Conservation (phyloP, 1,139 yeast genomes). For the Pichia sp. region DNA sequence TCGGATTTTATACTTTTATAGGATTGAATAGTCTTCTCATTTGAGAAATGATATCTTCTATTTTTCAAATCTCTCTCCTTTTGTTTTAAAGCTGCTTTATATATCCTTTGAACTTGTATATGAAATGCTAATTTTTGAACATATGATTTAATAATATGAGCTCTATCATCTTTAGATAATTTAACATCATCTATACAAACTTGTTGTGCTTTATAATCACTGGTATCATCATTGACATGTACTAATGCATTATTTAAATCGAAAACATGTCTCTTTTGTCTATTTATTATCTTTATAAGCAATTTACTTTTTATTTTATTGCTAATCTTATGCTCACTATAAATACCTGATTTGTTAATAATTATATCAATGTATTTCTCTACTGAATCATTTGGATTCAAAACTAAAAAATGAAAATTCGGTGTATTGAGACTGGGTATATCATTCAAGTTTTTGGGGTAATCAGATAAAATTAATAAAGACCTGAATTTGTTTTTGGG, state of each 20-base stretch:
- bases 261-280: constrained; percentile 20
- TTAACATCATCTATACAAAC: background rate
- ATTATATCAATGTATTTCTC: constrained; percentile 39
- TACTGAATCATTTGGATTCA: constrained; percentile 39
- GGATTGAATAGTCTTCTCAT: constrained; percentile 12
- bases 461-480: constrained; percentile 44
- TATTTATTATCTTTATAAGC: constrained; percentile 30
- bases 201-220: background rate
- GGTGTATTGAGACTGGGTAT: constrained; percentile 30
- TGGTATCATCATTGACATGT: background rate
- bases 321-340: constrained; percentile 44
- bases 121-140: constrained; percentile 46
- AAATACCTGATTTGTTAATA: constrained; percentile 39
- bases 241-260: background rate
- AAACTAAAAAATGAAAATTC: constrained; percentile 38
- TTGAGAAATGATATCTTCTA: constrained; percentile 7
- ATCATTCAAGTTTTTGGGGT: constrained; percentile 32
- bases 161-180: constrained; percentile 36
- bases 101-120: constrained; percentile 59
- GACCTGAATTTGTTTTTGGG: constrained; percentile 59
- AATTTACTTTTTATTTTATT: constrained; percentile 32
- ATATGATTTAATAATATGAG: constrained; percentile 41
- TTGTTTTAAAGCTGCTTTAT: constrained; percentile 35
- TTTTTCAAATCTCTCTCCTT: constrained; percentile 20
- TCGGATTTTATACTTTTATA: constrained; percentile 18